phyloP scores from a whole-genome alignment of 441 rosid species.

The Populus hybrid region DNA sequence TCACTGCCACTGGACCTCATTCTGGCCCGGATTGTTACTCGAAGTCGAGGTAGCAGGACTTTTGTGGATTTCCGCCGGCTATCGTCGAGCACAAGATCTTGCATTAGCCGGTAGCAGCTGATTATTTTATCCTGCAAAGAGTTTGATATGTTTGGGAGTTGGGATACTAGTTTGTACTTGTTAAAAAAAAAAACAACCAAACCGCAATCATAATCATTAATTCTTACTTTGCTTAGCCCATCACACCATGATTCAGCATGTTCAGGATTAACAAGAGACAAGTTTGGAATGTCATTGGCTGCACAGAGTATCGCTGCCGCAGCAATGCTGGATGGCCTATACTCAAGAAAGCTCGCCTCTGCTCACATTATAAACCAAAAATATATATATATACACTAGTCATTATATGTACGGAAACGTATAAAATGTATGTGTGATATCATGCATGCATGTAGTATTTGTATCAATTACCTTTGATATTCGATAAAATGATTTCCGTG shows the following conservation, averaged over 20 bases:
- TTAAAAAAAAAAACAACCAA: neutral
- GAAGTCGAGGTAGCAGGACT: slow-evolving; percentile 50
- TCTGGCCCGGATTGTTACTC: slow-evolving; percentile 59
- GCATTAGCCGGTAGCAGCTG: slow-evolving; percentile 79
- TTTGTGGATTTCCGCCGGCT: slow-evolving; percentile 42
- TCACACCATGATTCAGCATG: slow-evolving; percentile 88
- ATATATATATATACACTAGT: neutral
- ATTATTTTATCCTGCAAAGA: slow-evolving; percentile 77
- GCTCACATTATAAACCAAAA: slow-evolving; percentile 16
- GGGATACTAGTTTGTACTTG: slow-evolving; percentile 1
- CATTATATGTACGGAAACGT: neutral
- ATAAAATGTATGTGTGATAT: neutral
- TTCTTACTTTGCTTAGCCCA: slow-evolving; percentile 81
- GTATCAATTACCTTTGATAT: slow-evolving; percentile 59
- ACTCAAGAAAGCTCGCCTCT: slow-evolving; percentile 86
- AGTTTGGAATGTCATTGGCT: slow-evolving; percentile 68
- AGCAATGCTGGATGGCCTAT: slow-evolving; percentile 86
- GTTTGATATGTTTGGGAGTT: slow-evolving; percentile 10
- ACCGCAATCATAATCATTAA: slow-evolving; percentile 2
- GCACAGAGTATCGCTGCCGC: slow-evolving; percentile 86
- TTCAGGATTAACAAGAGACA: slow-evolving; percentile 60
- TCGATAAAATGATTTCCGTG: slow-evolving; percentile 66
- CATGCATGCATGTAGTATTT: neutral
- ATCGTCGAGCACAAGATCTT: slow-evolving; percentile 47
- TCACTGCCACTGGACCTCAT: slow-evolving; percentile 43